phyloP scores from a whole-genome alignment of 2,329 filamentous ascomycete genomes.

The Arthrobotrys iridis region DNA sequence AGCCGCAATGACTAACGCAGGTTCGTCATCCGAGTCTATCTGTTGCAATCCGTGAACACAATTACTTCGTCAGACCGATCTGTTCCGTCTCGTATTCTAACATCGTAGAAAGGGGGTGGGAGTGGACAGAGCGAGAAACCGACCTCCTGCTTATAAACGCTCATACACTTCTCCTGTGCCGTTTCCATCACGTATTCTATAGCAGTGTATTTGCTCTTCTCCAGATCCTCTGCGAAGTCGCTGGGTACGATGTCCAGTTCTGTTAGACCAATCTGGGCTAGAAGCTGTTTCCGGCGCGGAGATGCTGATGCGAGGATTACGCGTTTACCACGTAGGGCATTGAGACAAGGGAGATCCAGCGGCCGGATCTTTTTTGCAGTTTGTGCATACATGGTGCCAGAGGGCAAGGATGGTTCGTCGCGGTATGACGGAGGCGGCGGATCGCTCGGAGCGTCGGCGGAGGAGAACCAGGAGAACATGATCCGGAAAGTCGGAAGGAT shows the following conservation, averaged over 20 bases:
- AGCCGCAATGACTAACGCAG: constrained; percentile 84
- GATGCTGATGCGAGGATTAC: constrained; percentile 91
- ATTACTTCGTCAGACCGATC: not conserved
- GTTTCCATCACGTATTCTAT: constrained; percentile 93
- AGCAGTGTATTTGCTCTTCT: constrained; percentile 77
- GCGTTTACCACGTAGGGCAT: constrained; percentile 77
- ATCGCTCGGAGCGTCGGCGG: constrained; percentile 1
- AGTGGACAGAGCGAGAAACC: constrained; percentile 17
- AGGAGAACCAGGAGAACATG: constrained; percentile 46
- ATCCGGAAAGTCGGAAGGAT: not conserved
- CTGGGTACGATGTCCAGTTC: constrained; percentile 87
- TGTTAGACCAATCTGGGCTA: constrained; percentile 78
- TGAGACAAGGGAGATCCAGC: constrained; percentile 81
- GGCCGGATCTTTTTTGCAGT: constrained; percentile 62
- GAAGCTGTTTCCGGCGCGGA: constrained; percentile 81
- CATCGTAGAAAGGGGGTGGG: not conserved
- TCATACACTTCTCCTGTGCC: constrained; percentile 81
- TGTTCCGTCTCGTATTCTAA: not conserved
- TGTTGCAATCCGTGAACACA: constrained; percentile 10
- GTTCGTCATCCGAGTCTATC: constrained; percentile 69
- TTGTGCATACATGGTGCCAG: constrained; percentile 21
- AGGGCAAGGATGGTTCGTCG: constrained; percentile 26
- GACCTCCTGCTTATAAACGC: constrained; percentile 73
- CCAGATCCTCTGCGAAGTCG: constrained; percentile 82
- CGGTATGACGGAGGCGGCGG: constrained; percentile 50